phyloP scores from a whole-genome alignment of 2,329 filamentous ascomycete genomes.

The Aspergillus calidoustus region DNA sequence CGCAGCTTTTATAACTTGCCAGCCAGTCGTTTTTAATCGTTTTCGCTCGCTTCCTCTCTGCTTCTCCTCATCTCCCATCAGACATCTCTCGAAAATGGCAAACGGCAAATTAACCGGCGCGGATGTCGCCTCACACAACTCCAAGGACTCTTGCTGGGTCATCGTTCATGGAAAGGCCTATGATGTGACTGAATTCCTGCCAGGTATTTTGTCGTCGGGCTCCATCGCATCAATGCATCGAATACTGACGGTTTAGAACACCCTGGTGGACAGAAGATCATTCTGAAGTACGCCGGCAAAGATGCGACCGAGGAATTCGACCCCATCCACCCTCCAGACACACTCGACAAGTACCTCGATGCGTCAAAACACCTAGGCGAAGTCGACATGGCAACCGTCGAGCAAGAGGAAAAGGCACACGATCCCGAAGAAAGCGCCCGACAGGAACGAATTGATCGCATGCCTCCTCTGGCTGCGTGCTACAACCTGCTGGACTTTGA shows the following conservation, averaged over 20 bases:
- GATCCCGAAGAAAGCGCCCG: conserved; percentile 75
- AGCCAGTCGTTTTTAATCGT: conserved; percentile 12
- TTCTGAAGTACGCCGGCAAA: conserved; percentile 94
- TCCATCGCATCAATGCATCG: background rate
- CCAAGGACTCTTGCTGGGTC: conserved; percentile 85
- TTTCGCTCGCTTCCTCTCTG: conserved; percentile 6
- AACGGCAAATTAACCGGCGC: conserved; percentile 54
- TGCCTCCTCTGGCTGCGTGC: conserved; percentile 83
- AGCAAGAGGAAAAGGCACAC: conserved; percentile 66
- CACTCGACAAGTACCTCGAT: conserved; percentile 79
- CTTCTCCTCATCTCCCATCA: conserved; percentile 6
- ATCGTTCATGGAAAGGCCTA: conserved; percentile 87
- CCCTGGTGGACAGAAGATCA: conserved; percentile 87
- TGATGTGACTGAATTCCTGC: conserved; percentile 88
- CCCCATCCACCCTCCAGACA: conserved; percentile 87
- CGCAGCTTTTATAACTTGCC: background rate
- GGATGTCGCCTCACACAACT: conserved; percentile 75
- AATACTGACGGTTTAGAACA: conserved; percentile 63
- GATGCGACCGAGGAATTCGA: conserved; percentile 93
- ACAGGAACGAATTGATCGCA: conserved; percentile 72
- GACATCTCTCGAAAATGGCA: conserved; percentile 20
- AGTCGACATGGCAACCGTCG: conserved; percentile 84
- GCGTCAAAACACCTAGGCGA: conserved; percentile 84
- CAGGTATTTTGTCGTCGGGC: conserved; percentile 53
- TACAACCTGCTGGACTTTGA: conserved; percentile 97